Evolutionary conservation across 306 rosid genomes (phyloP).

Genomic region (Neltuma alba): DNA sequence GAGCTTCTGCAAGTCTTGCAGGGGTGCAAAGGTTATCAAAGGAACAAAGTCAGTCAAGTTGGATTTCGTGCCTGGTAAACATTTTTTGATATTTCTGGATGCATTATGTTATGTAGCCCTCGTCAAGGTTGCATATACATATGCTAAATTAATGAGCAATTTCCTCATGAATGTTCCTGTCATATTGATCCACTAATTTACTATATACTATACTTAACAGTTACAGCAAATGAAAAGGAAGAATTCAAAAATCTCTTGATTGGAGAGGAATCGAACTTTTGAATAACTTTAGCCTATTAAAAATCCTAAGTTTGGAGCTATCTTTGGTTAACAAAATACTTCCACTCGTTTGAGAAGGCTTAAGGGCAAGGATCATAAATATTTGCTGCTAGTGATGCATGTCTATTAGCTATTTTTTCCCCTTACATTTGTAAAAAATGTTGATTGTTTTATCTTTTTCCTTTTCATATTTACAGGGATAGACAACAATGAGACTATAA

Average conservation of each 20-base stretch:
- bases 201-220: background rate
- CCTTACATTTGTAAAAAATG: background rate
- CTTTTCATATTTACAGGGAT: constrained; percentile 58
- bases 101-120: constrained; percentile 1
- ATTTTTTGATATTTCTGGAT: constrained; percentile 9
- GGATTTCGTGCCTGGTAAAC: constrained; percentile 69
- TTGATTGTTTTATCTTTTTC: constrained; percentile 27
- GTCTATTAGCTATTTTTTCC: background rate
- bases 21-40: constrained; percentile 63
- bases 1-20: constrained; percentile 76
- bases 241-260: background rate
- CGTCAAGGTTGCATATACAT: constrained; percentile 12
- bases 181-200: background rate
- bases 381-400: constrained; percentile 24
- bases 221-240: background rate
- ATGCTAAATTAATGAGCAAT: constrained; percentile 9
- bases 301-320: constrained; percentile 1
- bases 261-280: constrained; percentile 21
- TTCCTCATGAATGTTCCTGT: background rate
- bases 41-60: constrained; percentile 69
- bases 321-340: constrained; percentile 9
- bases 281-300: constrained; percentile 10
- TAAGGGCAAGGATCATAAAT: constrained; percentile 1
- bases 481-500: constrained; percentile 66
- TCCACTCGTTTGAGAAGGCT: background rate